Percentiles rank a stretch among this genome's conserved stretches.
These are phyloP conservation scores for Kwoniella sp. DNA, from an alignment of 768 basidiomycete genomes.

Conservation along the genomic window DNA sequence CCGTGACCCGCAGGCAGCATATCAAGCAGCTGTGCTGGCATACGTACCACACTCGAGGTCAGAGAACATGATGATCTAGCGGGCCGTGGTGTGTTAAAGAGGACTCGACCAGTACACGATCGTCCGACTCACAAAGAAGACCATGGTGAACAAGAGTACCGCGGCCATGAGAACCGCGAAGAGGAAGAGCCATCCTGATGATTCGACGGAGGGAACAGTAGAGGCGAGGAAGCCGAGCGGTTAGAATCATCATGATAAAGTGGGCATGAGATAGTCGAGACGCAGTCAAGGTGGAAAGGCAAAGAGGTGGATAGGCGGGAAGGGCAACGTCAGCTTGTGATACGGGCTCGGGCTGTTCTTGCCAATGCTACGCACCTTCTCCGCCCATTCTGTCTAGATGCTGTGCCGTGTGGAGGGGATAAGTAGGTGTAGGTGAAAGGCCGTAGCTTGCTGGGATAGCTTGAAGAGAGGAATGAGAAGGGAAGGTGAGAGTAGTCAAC, in stretches of 20 bases:
- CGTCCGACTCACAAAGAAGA: constrained; percentile 96
- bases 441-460: neutral
- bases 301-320: neutral
- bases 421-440: neutral
- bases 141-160: constrained; percentile 93
- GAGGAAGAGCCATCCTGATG: constrained; percentile 88
- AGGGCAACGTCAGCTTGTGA: constrained; percentile 5
- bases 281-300: neutral
- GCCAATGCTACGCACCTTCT: constrained; percentile 35
- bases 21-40: neutral
- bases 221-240: too few relatives aligned
- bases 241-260: too few relatives aligned
- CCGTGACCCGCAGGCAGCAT: neutral
- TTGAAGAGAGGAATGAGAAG: neutral
- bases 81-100: too few relatives aligned
- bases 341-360: neutral
- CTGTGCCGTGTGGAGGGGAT: too few relatives aligned
- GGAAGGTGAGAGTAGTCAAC: neutral
- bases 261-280: neutral
- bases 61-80: constrained; percentile 99
- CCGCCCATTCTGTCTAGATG: constrained; percentile 39
- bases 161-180: constrained; percentile 94
- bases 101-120: neutral
- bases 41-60: constrained; percentile 80
- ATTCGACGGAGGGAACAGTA: neutral